phyloP scores from a whole-genome alignment of 2,329 filamentous ascomycete genomes.

The Nothophaeocryptopus gaeumannii region DNA sequence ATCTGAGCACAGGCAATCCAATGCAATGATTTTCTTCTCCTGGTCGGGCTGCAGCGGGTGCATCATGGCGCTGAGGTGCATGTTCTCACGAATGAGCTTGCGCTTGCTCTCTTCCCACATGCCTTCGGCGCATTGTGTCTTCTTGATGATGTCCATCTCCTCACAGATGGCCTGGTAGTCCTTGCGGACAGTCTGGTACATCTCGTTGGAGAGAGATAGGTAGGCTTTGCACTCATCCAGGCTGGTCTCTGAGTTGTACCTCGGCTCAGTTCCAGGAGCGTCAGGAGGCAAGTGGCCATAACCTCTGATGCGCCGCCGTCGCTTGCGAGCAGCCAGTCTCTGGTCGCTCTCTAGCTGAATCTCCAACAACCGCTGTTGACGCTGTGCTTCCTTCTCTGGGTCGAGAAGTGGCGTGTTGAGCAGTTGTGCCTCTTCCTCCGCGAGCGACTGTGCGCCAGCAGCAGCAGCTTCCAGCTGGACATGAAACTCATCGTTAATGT shows the following conservation, averaged over 20 bases:
- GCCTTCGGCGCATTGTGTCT: conserved; percentile 70
- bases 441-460: neutral
- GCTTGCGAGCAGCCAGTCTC: conserved; percentile 62
- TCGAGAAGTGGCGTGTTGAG: conserved; percentile 4
- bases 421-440: neutral
- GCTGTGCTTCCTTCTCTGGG: conserved; percentile 22
- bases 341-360: conserved; percentile 53
- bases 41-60: conserved; percentile 54
- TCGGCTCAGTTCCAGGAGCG: conserved; percentile 60
- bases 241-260: conserved; percentile 79
- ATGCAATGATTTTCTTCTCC: conserved; percentile 63
- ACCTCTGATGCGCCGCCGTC: conserved; percentile 65
- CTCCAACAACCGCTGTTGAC: conserved; percentile 25
- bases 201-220: conserved; percentile 60
- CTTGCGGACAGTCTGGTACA: conserved; percentile 64
- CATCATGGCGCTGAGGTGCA: conserved; percentile 62
- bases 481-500: neutral
- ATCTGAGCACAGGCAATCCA: conserved; percentile 78
- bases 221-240: conserved; percentile 74
- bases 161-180: conserved; percentile 70
- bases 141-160: conserved; percentile 66
- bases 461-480: neutral
- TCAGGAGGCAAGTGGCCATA: conserved; percentile 67
- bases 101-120: conserved; percentile 71
- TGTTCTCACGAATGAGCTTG: conserved; percentile 61